Conservation (phyloP, 1,284 basidiomycete species). For the Phellopilus nigrolimitatus region DNA sequence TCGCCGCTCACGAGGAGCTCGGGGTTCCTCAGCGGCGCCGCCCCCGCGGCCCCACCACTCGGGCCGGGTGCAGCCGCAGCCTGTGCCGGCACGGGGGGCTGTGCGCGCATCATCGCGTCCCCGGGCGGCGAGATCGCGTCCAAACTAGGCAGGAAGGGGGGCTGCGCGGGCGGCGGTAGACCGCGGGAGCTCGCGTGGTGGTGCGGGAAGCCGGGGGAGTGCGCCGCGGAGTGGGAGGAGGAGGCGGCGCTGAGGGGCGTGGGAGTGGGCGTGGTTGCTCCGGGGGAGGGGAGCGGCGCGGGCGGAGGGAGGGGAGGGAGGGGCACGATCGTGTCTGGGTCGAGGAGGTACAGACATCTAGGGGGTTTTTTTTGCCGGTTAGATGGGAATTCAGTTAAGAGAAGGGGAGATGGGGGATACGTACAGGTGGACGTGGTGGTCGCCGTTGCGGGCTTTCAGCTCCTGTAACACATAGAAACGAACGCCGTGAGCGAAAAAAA, state of each 20-base stretch:
- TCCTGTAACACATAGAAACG: slow-evolving; percentile 23
- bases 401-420: slow-evolving; percentile 31
- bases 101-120: too few relatives aligned
- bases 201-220: background rate
- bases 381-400: slow-evolving; percentile 11
- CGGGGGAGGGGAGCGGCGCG: slow-evolving; percentile 12
- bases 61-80: too few relatives aligned
- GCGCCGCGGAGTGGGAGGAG: background rate
- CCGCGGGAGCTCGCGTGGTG: too few relatives aligned
- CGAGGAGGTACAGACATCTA: slow-evolving; percentile 27
- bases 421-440: slow-evolving; percentile 76
- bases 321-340: slow-evolving; percentile 25
- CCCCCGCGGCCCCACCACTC: background rate
- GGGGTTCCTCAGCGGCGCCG: too few relatives aligned
- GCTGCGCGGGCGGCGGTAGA: background rate
- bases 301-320: slow-evolving; percentile 13
- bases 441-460: slow-evolving; percentile 29
- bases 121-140: background rate
- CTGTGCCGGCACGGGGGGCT: too few relatives aligned
- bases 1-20: slow-evolving; percentile 12
- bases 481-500: background rate
- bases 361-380: too few relatives aligned
- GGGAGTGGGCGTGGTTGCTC: slow-evolving; percentile 10
- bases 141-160: background rate
- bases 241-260: background rate